Conservation (phyloP, 371 early-diverging fungal genomes). For the Synchytrium microbalum region DNA sequence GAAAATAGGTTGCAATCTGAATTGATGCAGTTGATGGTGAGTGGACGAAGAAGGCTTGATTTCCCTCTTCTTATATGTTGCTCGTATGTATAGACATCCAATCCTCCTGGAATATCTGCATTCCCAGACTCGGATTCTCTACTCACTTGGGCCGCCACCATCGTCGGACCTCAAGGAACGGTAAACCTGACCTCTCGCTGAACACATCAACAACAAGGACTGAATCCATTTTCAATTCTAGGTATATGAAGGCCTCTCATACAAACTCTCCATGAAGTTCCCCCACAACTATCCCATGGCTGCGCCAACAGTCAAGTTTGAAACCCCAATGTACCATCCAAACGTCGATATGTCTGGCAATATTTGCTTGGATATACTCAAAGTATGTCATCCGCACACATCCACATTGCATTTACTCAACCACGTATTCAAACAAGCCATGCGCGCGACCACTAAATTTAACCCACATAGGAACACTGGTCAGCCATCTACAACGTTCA, state of each 20-base stretch:
- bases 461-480: slow-evolving; percentile 51
- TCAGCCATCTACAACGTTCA: slow-evolving; percentile 62
- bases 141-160: slow-evolving; percentile 49
- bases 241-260: slow-evolving; percentile 40
- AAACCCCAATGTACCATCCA: slow-evolving; percentile 56
- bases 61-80: not conserved
- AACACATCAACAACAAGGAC: too few species aligned
- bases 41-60: not conserved
- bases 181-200: slow-evolving; percentile 15
- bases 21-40: slow-evolving; percentile 41
- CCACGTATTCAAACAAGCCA: not conserved
- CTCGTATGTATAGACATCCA: slow-evolving; percentile 37
- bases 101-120: slow-evolving; percentile 19
- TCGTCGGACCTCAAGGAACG: slow-evolving; percentile 42
- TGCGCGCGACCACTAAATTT: not conserved
- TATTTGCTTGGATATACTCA: slow-evolving; percentile 64
- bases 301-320: slow-evolving; percentile 52
- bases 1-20: slow-evolving; percentile 34
- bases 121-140: slow-evolving; percentile 51
- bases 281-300: slow-evolving; percentile 55
- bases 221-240: slow-evolving; percentile 1
- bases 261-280: slow-evolving; percentile 53
- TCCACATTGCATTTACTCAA: slow-evolving; percentile 1
- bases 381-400: slow-evolving; percentile 19
- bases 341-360: slow-evolving; percentile 56